phyloP scores from a whole-genome alignment of 2,329 filamentous ascomycete species.

The Apiospora arundinis region DNA sequence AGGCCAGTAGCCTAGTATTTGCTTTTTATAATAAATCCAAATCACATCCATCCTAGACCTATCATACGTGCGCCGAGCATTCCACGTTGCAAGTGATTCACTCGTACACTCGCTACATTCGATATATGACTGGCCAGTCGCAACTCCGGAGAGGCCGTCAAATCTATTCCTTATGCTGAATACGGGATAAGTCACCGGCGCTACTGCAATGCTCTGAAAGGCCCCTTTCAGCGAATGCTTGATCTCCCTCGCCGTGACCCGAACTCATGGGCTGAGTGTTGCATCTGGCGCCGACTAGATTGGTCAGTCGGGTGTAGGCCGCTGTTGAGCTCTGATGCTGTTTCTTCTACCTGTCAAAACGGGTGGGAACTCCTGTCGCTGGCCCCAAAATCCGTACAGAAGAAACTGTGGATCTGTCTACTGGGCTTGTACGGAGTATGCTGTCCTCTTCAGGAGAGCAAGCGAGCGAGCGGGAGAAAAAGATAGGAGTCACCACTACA shows the following conservation, averaged over 20 bases:
- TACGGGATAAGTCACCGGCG: background rate
- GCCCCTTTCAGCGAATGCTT: background rate
- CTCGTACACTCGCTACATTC: too few species aligned
- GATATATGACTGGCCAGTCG: background rate
- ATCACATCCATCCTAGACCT: too few species aligned
- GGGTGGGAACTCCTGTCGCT: background rate
- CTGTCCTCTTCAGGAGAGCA: too few species aligned
- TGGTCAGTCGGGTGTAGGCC: background rate
- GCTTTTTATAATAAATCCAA: background rate
- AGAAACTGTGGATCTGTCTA: too few species aligned
- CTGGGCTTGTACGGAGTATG: too few species aligned
- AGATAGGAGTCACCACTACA: background rate
- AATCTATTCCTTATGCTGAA: background rate
- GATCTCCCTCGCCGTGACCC: background rate
- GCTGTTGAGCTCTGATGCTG: background rate
- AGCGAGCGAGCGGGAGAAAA: background rate
- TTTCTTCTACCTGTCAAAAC: background rate
- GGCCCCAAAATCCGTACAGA: background rate
- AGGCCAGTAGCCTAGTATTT: background rate
- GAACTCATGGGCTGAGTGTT: background rate
- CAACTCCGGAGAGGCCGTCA: too few species aligned
- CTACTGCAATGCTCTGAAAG: background rate
- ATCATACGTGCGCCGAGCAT: background rate
- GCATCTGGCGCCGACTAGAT: slow-evolving; percentile 16
- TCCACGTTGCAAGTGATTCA: background rate